Conservation (phyloP, 2,329 filamentous ascomycete genomes). For the Botrytis tulipae region DNA sequence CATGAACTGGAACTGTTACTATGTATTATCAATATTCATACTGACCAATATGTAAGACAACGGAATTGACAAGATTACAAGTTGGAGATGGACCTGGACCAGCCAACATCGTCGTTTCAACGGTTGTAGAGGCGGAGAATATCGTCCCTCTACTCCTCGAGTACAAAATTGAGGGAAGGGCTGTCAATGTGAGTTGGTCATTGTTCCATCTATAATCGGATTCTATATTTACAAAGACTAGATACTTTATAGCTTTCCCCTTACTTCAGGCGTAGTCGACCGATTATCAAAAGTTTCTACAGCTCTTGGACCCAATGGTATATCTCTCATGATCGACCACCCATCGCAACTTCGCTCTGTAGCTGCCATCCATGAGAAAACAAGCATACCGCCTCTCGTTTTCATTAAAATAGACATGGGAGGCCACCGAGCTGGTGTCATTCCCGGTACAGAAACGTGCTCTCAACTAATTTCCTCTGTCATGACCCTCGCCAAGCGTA, state of each 20-base stretch:
- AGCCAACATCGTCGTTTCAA: slow-evolving; percentile 67
- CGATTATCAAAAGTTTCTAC: slow-evolving; percentile 58
- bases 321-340: slow-evolving; percentile 71
- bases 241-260: slow-evolving; percentile 63
- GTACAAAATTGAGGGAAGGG: slow-evolving; percentile 52
- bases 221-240: slow-evolving; percentile 21
- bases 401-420: slow-evolving; percentile 77
- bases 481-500: slow-evolving; percentile 44
- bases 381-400: slow-evolving; percentile 51
- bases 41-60: slow-evolving; percentile 50
- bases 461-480: slow-evolving; percentile 47
- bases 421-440: slow-evolving; percentile 66
- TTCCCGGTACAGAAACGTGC: slow-evolving; percentile 49
- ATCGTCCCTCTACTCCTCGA: slow-evolving; percentile 59
- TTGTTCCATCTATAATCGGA: not conserved
- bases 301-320: slow-evolving; percentile 52
- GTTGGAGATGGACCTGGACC: slow-evolving; percentile 53
- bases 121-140: slow-evolving; percentile 69
- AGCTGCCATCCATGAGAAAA: slow-evolving; percentile 43
- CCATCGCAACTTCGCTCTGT: slow-evolving; percentile 55
- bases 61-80: slow-evolving; percentile 65
- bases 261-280: slow-evolving; percentile 58
- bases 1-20: not conserved
- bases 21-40: slow-evolving; percentile 24
- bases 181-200: slow-evolving; percentile 54